These are phyloP conservation scores for Penicillium olsonii DNA, from an alignment of 2,329 filamentous ascomycete species.

Conservation along the genomic window DNA sequence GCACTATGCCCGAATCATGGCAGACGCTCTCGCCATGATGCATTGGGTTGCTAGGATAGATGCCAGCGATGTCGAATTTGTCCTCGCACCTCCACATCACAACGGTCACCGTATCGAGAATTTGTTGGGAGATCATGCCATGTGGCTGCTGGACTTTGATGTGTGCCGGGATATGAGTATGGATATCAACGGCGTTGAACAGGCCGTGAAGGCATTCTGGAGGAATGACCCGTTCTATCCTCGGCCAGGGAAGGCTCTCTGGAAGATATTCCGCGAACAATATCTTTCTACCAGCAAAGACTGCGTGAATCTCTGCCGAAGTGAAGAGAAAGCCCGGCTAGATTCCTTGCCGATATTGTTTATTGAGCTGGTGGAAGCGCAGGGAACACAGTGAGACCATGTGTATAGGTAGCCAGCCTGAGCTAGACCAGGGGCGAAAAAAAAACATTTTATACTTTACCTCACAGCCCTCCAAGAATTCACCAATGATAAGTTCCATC, in stretches of 20 bases:
- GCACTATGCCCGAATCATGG: constrained; percentile 50
- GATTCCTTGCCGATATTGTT: constrained; percentile 10
- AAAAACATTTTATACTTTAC: too few relatives aligned
- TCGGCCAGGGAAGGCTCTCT: constrained; percentile 33
- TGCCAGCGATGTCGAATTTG: constrained; percentile 59
- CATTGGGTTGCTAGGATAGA: constrained; percentile 54
- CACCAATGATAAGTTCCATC: too few relatives aligned
- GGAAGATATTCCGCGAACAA: constrained; percentile 27
- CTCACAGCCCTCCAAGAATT: too few relatives aligned
- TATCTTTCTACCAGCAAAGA: constrained; percentile 25
- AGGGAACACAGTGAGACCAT: too few relatives aligned
- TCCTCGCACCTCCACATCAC: constrained; percentile 39
- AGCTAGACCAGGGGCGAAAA: too few relatives aligned
- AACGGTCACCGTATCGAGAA: not conserved
- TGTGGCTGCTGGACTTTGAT: constrained; percentile 56
- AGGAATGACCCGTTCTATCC: constrained; percentile 57
- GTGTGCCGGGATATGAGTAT: constrained; percentile 40
- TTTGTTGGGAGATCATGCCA: constrained; percentile 33
- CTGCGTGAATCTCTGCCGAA: not conserved
- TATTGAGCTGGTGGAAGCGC: constrained; percentile 9
- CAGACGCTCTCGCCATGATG: constrained; percentile 52
- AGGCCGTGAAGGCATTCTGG: constrained; percentile 49
- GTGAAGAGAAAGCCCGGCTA: not conserved
- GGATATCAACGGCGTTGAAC: constrained; percentile 43
- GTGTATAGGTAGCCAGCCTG: too few relatives aligned